Conservation (phyloP, 306 rosid genomes). For the Luffa acutangula region DNA sequence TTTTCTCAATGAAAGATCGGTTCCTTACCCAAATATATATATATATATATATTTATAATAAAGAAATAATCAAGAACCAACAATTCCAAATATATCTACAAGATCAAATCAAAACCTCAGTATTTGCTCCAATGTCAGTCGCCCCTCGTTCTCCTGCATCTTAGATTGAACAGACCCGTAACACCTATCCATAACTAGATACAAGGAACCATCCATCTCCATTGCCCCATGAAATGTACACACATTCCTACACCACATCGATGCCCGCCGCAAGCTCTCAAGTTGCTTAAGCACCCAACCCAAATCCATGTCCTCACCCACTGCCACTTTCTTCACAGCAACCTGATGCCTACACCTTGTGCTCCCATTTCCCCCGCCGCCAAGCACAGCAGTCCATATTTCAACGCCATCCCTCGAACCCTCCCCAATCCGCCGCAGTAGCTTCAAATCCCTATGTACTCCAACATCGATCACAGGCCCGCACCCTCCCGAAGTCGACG, state of each 20-base stretch:
- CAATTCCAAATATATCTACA: background rate
- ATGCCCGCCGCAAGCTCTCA: constrained; percentile 72
- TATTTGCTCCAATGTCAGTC: constrained; percentile 97
- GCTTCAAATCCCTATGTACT: constrained; percentile 65
- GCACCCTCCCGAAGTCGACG: constrained; percentile 70
- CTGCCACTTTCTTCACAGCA: constrained; percentile 67
- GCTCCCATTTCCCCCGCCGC: constrained; percentile 30
- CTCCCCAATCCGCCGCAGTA: constrained; percentile 62
- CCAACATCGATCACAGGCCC: constrained; percentile 86
- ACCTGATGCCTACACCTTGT: constrained; percentile 69
- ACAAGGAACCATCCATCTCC: constrained; percentile 63
- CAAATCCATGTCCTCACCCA: constrained; percentile 56
- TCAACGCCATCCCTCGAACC: constrained; percentile 67
- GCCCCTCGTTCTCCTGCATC: constrained; percentile 89
- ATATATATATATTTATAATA: background rate
- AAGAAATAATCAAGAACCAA: background rate
- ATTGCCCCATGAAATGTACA: constrained; percentile 87
- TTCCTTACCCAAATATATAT: too few relatives aligned
- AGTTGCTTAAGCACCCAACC: constrained; percentile 78
- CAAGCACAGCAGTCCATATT: constrained; percentile 73
- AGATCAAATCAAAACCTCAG: constrained; percentile 43
- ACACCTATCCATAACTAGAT: constrained; percentile 82
- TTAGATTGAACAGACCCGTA: constrained; percentile 86
- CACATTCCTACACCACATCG: constrained; percentile 98
- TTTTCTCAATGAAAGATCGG: too few relatives aligned